These are phyloP conservation scores for Arachis stenosperma DNA, from an alignment of 306 rosid genomes.

Conservation along the genomic window DNA sequence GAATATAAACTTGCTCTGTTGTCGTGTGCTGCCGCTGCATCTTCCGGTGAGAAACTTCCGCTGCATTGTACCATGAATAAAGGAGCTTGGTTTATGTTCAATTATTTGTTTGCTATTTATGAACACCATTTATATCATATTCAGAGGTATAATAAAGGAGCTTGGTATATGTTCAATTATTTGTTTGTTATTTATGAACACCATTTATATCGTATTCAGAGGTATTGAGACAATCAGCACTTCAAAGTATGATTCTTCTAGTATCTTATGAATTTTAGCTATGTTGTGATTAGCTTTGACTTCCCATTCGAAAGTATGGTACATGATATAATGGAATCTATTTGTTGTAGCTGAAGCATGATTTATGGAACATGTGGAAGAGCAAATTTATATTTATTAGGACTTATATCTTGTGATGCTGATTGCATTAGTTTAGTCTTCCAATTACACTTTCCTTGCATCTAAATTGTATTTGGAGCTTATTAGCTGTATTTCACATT, in stretches of 20 bases:
- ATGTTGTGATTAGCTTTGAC: slow-evolving; percentile 38
- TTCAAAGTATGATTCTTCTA: too few species aligned
- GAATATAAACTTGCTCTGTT: slow-evolving; percentile 23
- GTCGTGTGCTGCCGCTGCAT: slow-evolving; percentile 17
- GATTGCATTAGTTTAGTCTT: not conserved
- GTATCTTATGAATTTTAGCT: not conserved
- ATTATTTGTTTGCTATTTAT: slow-evolving; percentile 37
- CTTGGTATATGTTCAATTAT: slow-evolving; percentile 21
- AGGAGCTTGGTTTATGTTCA: slow-evolving; percentile 31
- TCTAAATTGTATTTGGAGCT: not conserved
- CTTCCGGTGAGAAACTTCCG: slow-evolving; percentile 26
- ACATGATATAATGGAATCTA: not conserved
- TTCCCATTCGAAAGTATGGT: slow-evolving; percentile 21
- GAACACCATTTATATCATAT: slow-evolving; percentile 28
- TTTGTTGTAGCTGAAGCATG: slow-evolving; percentile 29
- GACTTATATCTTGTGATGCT: slow-evolving; percentile 7
- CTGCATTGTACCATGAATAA: slow-evolving; percentile 47
- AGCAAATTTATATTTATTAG: not conserved
- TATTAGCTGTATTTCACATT: slow-evolving; percentile 2
- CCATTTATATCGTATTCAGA: too few species aligned
- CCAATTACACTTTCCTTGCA: not conserved
- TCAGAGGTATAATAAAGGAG: slow-evolving; percentile 35
- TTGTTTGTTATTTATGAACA: not conserved
- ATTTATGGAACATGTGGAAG: slow-evolving; percentile 12
- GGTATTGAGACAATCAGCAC: too few species aligned